Conservation (phyloP, 2,329 filamentous ascomycete species). For the Talaromyces albobiverticillius region DNA sequence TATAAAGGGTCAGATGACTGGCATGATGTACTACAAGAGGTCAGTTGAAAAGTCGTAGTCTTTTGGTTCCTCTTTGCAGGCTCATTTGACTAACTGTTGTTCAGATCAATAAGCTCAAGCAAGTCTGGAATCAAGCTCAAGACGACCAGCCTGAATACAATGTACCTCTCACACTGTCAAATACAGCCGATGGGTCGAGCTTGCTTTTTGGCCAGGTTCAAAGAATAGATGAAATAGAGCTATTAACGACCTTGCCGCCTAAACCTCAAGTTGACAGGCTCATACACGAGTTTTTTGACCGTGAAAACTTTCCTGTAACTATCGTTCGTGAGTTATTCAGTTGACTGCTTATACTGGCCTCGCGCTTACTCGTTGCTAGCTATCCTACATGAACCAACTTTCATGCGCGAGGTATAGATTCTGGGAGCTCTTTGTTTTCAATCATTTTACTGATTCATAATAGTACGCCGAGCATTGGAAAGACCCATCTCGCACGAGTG, state of each 20-base stretch:
- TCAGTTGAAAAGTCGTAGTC: too few species aligned
- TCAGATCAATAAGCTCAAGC: constrained; percentile 15
- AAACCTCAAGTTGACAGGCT: constrained; percentile 51
- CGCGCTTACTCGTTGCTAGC: constrained; percentile 4
- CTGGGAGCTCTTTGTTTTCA: background rate
- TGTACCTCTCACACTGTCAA: background rate
- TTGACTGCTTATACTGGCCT: background rate
- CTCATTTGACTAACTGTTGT: background rate
- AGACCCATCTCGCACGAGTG: constrained; percentile 54
- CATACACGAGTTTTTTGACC: constrained; percentile 12
- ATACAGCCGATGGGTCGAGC: constrained; percentile 62
- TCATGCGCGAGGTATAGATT: constrained; percentile 12
- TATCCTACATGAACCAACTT: constrained; percentile 15
- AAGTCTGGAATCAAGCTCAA: constrained; percentile 13
- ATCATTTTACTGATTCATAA: background rate
- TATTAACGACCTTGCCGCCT: constrained; percentile 74
- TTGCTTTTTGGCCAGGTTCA: constrained; percentile 73
- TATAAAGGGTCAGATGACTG: constrained; percentile 15
- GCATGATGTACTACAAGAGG: constrained; percentile 16
- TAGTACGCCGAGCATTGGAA: constrained; percentile 63
- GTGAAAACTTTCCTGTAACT: constrained; percentile 7
- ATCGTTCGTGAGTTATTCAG: constrained; percentile 10
- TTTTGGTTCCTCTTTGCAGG: too few species aligned
- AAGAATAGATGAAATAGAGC: constrained; percentile 70
- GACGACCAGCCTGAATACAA: constrained; percentile 8